Evolutionary conservation across 1,284 basidiomycete species (phyloP), one percentile per base, ranked within the genome.

Genomic region (Microbotryum saponariae): DNA sequence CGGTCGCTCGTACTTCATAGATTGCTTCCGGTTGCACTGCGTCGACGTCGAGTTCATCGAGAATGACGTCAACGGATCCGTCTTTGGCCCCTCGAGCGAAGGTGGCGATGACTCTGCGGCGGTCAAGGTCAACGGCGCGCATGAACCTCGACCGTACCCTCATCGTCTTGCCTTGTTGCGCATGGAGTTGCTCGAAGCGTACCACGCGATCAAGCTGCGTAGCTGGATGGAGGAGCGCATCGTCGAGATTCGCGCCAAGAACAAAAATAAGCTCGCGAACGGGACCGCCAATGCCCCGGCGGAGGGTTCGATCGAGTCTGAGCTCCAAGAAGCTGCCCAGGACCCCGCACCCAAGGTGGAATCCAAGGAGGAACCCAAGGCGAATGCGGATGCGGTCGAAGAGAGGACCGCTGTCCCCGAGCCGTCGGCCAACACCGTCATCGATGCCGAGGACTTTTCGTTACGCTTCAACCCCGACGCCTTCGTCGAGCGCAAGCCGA

Each of bases 381-480:
- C 68, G 60, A 63, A 70, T 14, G 61, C 59, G 14, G 58, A 66
- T 42, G 67, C 71, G 45, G 54, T 65, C 14, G 53, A 62, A 9
- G 62, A 62, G 44, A 55, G 56, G 51, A 68, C 69, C 48, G 80
- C 77, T 71, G 70, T 61, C 14, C 53, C 65, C 47, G 67, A 72
- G 56, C 44, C 58, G 44, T 45, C 56, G 48, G 50, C 65, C 14
- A 71, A 61, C 20, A 54, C 63, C 14, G 58, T 70, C 58, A 70
- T 72, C 63, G 65, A 71, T 62, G 72, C 75, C 55, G 70, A 75
- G 71, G 69, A 75, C 55, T 82, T 82, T 72, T 74, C 78, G 64
- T 75, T 83, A 42, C 70, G 74, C 55, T 81, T 81, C 77, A 82
- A 83, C 74, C 78, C 81, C 5, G 82, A 83, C 70, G 82, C 81